Evolutionary conservation across 2,329 filamentous ascomycete species (phyloP).

Genomic region (Ceratocystis papillata): DNA sequence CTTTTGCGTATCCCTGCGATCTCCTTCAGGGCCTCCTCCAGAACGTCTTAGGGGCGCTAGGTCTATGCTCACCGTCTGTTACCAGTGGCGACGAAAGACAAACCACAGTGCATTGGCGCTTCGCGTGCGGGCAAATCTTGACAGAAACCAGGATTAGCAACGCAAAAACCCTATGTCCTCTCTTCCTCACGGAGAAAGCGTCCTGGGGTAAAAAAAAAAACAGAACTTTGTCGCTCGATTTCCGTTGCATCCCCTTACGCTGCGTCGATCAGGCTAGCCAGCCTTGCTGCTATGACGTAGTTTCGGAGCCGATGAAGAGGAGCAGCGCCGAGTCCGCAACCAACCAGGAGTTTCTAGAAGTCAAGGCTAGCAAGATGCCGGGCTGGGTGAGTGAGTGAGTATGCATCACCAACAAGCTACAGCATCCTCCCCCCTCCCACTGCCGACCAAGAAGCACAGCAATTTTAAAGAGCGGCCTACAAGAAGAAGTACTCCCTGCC

Average conservation of each 20-base stretch:
- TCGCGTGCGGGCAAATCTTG: too few relatives aligned
- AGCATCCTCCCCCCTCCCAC: too few relatives aligned
- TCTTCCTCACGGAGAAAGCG: slow-evolving; percentile 1
- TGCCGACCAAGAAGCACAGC: too few relatives aligned
- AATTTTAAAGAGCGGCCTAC: too few relatives aligned
- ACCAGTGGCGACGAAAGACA: slow-evolving; percentile 2
- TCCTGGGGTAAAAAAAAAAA: neutral
- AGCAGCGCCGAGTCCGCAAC: neutral
- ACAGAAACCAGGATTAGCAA: neutral
- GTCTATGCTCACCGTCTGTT: slow-evolving; percentile 8
- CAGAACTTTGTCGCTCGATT: too few relatives aligned
- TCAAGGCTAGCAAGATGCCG: neutral
- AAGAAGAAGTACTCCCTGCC: too few relatives aligned
- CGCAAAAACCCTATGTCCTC: neutral
- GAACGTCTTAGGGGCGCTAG: neutral
- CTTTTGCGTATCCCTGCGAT: neutral
- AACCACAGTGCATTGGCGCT: neutral
- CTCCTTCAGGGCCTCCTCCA: neutral
- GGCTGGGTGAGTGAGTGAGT: too few relatives aligned
- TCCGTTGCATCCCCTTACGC: neutral
- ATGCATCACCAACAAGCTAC: too few relatives aligned
- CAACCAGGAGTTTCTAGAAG: neutral
- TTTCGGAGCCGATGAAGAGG: neutral
- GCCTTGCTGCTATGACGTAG: neutral
- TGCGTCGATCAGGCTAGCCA: neutral